Conservation (phyloP, 352 stramenopile genomes). For the Elongisporangium senticosum region DNA sequence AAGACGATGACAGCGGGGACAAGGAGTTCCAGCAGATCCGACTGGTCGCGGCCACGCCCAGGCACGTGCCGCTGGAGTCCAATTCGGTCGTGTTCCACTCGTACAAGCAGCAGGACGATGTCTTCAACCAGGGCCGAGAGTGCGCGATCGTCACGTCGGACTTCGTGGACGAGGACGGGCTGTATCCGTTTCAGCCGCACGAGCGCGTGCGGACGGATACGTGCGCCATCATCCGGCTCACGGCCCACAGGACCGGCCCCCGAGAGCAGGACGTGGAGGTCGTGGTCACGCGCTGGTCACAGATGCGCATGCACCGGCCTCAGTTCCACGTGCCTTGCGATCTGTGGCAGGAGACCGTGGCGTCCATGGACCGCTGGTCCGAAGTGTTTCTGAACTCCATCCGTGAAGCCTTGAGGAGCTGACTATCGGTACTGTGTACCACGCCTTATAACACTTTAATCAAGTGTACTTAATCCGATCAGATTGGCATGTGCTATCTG, state of each 20-base stretch:
- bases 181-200: slow-evolving; percentile 22
- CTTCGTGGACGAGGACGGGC: slow-evolving; percentile 39
- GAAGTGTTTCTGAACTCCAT: not conserved
- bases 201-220: slow-evolving; percentile 30
- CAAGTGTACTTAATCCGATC: not conserved
- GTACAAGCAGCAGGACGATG: slow-evolving; percentile 14
- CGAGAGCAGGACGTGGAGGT: slow-evolving; percentile 11
- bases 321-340: slow-evolving; percentile 16
- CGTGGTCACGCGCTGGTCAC: slow-evolving; percentile 21
- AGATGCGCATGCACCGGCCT: slow-evolving; percentile 23
- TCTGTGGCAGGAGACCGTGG: not conserved
- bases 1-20: slow-evolving; percentile 29
- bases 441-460: too few species aligned
- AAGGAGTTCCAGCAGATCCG: slow-evolving; percentile 26
- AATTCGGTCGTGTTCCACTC: slow-evolving; percentile 33
- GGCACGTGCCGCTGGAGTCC: slow-evolving; percentile 20
- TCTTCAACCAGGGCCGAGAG: slow-evolving; percentile 12
- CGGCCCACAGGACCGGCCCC: slow-evolving; percentile 2
- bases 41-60: slow-evolving; percentile 14
- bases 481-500: too few species aligned
- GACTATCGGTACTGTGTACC: too few species aligned
- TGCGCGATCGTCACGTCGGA: slow-evolving; percentile 24
- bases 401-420: not conserved
- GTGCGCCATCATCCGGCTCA: slow-evolving; percentile 22
- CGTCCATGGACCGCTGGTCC: not conserved